Base-by-base conservation (phyloP, 768 basidiomycete species). In the Megacollybia marginata region DNA sequence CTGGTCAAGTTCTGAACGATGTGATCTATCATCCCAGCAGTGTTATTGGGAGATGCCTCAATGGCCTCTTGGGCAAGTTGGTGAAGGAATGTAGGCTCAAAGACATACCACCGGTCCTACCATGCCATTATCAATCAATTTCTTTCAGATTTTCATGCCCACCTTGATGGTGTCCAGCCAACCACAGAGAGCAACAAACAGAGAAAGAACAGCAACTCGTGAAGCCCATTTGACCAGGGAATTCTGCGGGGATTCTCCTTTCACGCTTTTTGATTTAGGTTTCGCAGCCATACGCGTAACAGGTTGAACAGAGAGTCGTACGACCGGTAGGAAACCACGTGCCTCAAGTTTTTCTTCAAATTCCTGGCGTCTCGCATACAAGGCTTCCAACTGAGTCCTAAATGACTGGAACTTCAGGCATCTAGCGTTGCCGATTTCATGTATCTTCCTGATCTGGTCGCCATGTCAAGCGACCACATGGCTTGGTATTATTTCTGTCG, bases 71-170 rank as follows among this genome's bases (percentile, higher is more conserved):
- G 72, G 11, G 86, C 79, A 33, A 96, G 79, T 53, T 80, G 70
- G 61, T 94, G 87, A 13, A 97, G 69, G 45, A 68, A 68, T 3
- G 68, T 66, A 2, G 86, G 88, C 59, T 91, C 81, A 52, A 98
- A 79, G 50, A 92, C 80, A 65, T 95, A 97, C 81, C 86, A 97
- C 50, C 81, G 80, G 44, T 85, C 74, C 92, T 94, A 52, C 2
- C 10, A 20, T 2, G 31, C n/a, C n/a, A n/a, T n/a, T 12, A 11
- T 13, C 18, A 35, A 33, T 33, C 9, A 35, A 16, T 42, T 19
- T 28, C 12, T 38, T 48, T 15, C 13, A 54, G 2, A 38, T 32
- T 31, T 8, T 9, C 16, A 16, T 35, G 2, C 49, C 31, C 48
- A 83, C 85, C 71, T 83, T 85, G 59, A 86, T 79, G 11, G 67